A percentile compares a stretch with the other conserved stretches of the same genome.
These are phyloP conservation scores for Claviceps sp. DNA, from an alignment of 2,329 filamentous ascomycete genomes.

Conservation along the genomic window DNA sequence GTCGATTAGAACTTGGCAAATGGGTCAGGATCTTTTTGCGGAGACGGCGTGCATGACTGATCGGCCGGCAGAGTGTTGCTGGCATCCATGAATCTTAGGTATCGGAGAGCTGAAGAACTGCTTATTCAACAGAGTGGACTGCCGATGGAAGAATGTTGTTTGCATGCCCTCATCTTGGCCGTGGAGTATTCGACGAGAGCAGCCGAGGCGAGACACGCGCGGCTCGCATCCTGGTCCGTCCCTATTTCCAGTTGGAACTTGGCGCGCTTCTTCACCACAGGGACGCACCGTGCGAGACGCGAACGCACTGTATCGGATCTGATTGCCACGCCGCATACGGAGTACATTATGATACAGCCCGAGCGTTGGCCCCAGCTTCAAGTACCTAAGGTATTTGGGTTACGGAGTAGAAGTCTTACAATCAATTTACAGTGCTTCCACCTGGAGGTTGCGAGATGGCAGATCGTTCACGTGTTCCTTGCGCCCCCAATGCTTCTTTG, in stretches of 20 bases:
- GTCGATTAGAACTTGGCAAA: background rate
- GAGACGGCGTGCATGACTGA: background rate
- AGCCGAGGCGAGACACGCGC: too few species aligned
- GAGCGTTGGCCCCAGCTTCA: background rate
- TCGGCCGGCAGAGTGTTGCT: background rate
- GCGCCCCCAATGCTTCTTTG: too few species aligned
- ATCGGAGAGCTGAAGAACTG: background rate
- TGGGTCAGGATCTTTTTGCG: background rate
- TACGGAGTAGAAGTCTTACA: too few species aligned
- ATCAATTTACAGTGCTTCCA: too few species aligned
- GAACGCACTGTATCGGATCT: background rate
- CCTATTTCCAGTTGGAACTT: background rate
- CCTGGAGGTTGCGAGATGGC: too few species aligned
- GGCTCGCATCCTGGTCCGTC: too few species aligned
- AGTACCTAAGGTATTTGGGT: too few species aligned
- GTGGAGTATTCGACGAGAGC: background rate
- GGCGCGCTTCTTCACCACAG: background rate
- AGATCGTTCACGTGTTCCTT: too few species aligned
- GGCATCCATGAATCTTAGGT: background rate
- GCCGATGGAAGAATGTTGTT: background rate
- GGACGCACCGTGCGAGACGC: background rate
- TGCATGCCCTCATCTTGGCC: background rate
- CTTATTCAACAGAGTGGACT: background rate
- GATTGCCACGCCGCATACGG: background rate
- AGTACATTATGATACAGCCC: background rate